Conservation (phyloP, 208 protist genomes). For the Trypanosomatidae sp. region DNA sequence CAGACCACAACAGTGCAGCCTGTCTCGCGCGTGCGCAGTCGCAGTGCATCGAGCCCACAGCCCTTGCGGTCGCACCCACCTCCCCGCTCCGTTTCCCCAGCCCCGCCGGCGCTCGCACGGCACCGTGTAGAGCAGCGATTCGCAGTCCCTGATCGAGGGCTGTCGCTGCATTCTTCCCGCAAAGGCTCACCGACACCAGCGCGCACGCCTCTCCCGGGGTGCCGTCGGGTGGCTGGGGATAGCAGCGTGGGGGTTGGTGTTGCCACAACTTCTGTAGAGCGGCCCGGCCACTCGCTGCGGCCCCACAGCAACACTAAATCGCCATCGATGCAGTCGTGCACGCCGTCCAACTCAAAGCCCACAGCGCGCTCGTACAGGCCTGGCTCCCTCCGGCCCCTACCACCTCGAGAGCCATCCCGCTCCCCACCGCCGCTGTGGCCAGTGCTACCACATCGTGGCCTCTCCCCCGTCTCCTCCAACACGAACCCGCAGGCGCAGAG, state of each 20-base stretch:
- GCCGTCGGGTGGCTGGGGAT: not conserved
- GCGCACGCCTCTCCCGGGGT: not conserved
- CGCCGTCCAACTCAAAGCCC: slow-evolving; percentile 5
- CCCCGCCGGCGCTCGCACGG: not conserved
- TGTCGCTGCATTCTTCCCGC: not conserved
- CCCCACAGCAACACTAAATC: not conserved
- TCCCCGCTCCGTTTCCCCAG: not conserved
- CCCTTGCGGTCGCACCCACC: not conserved
- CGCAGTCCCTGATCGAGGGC: not conserved
- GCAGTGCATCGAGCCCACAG: slow-evolving; percentile 1
- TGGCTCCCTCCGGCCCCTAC: not conserved
- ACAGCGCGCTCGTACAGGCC: not conserved
- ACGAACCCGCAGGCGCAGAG: not conserved
- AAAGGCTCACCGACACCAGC: slow-evolving; percentile 1
- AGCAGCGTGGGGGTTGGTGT: not conserved
- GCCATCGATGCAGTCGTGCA: not conserved
- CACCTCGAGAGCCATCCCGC: not conserved
- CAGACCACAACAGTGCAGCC: not conserved
- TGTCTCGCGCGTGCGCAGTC: slow-evolving; percentile 1
- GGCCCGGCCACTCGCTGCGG: not conserved
- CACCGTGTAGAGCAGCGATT: not conserved
- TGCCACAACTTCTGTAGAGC: not conserved
- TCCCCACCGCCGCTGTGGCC: slow-evolving; percentile 8
- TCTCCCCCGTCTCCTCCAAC: slow-evolving; percentile 4
- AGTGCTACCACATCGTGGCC: not conserved